Evolutionary conservation across 129 eudicot genomes (phyloP), one percentile per base, ranked within the genome.

Genomic region (Calendula officinalis): DNA sequence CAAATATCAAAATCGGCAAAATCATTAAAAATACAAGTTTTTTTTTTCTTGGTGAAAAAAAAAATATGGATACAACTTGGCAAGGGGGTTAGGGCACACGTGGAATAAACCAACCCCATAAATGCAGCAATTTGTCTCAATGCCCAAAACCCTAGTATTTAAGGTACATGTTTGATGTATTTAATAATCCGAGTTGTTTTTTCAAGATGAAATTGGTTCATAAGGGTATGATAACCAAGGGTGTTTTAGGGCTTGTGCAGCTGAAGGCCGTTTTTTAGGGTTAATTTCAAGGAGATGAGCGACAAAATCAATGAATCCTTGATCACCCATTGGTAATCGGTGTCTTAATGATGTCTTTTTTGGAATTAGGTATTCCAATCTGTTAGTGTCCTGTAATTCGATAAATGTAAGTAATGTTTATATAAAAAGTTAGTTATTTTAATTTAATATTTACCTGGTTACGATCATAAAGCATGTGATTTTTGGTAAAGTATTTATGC

Each of bases 221-320:
- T 90, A 90, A 56, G 97, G 97, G 53, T 90, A 84, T 72, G 94
- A 88, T 64, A 90, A 46, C 97, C 97, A 90, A 3, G 97, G 95
- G 64, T 90, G 97, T 69, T 86, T 90, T 33, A 90, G 56, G 51
- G 97, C 92, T 56, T 90, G 92, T 37, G 87, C 73, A 37, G 97
- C 97, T 45, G 91, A 86, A 60, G 97, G 97, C 8, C 97, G 83
- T 61, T 75, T 90, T 63, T 67, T 79, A 3, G 95, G 97, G 84
- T 90, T 90, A 11, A 83, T 70, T 82, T 90, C 95, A 46, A 90
- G 95, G 17, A 90, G 73, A 79, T 86, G 82, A 47, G 84, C 72
- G 56, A 90, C 95, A 60, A 90, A 90, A 69, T 90, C 91, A 2
- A 90, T 84, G 75, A 90, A 90, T 6, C 97, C 97, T 82, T 90